These are phyloP conservation scores for Magnaporthiopsis poae DNA, from an alignment of 2,329 filamentous ascomycete species.

Conservation along the genomic window DNA sequence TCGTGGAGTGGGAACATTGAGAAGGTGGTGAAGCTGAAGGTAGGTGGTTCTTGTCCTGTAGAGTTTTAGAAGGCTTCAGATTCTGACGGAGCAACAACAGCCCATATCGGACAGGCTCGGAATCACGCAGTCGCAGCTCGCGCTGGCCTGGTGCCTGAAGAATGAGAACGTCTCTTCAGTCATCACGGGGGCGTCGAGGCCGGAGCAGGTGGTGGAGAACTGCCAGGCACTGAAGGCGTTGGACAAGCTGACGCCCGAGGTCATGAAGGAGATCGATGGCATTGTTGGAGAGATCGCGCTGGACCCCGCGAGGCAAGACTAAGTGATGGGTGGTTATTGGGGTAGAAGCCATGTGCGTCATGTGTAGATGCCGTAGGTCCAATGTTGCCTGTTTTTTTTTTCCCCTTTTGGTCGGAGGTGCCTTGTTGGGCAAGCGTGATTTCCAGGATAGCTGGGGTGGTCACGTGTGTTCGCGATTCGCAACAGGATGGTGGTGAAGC, in stretches of 20 bases:
- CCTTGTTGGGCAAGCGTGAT: background rate
- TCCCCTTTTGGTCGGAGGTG: background rate
- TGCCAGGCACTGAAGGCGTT: conserved; percentile 35
- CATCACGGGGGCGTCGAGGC: conserved; percentile 42
- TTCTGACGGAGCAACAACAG: conserved; percentile 16
- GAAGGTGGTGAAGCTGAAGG: conserved; percentile 33
- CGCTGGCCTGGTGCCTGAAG: conserved; percentile 44
- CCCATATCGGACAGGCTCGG: conserved; percentile 49
- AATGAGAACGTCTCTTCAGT: conserved; percentile 44
- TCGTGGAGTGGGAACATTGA: conserved; percentile 43
- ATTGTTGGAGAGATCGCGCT: conserved; percentile 26
- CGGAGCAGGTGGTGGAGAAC: conserved; percentile 43
- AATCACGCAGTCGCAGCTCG: conserved; percentile 39
- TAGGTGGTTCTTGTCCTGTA: background rate
- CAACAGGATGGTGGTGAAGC: background rate
- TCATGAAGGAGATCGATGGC: conserved; percentile 41
- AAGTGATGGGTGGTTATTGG: background rate
- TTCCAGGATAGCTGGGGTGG: background rate
- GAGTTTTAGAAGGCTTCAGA: background rate
- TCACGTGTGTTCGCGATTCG: background rate
- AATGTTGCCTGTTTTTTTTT: too few relatives aligned
- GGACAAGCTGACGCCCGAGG: conserved; percentile 38
- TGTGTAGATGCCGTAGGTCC: too few relatives aligned
- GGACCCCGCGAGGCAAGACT: conserved; percentile 19
- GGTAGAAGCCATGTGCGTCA: background rate